Evolutionary conservation across 2,329 filamentous ascomycete species (phyloP).

Genomic region (Pseudocercospora eumusae): DNA sequence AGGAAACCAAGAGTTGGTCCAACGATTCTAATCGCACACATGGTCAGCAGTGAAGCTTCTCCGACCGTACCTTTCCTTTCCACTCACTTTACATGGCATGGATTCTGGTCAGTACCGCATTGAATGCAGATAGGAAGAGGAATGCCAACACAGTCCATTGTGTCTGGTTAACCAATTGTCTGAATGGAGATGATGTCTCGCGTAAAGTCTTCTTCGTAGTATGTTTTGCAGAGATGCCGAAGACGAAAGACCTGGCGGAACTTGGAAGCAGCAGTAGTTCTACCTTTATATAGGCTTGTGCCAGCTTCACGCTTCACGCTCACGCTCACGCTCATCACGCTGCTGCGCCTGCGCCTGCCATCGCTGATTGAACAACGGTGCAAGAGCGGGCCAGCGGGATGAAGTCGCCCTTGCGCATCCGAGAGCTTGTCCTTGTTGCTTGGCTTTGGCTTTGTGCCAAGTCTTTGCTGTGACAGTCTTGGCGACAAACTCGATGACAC

Average conservation of each 20-base stretch:
- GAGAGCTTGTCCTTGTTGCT: neutral
- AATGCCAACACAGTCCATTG: constrained; percentile 32
- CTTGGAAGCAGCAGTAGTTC: neutral
- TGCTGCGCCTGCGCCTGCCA: constrained; percentile 1
- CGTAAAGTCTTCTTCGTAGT: neutral
- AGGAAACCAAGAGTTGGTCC: constrained; percentile 43
- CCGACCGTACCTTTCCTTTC: neutral
- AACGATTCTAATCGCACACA: constrained; percentile 30
- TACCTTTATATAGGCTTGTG: no score
- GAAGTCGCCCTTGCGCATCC: neutral
- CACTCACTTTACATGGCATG: constrained; percentile 41
- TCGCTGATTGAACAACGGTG: neutral
- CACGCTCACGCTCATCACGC: no score
- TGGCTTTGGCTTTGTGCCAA: neutral
- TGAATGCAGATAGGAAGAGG: constrained; percentile 42
- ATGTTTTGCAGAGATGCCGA: neutral
- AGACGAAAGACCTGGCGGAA: neutral
- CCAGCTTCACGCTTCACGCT: neutral
- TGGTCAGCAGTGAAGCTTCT: neutral
- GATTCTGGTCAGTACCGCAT: constrained; percentile 43
- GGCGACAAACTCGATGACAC: neutral
- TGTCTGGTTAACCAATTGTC: neutral
- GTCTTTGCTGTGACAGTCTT: neutral
- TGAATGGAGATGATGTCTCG: neutral
- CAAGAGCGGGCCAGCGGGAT: neutral